Base-by-base conservation (phyloP, 1,284 basidiomycete species). In the Trichosporon sp. region DNA sequence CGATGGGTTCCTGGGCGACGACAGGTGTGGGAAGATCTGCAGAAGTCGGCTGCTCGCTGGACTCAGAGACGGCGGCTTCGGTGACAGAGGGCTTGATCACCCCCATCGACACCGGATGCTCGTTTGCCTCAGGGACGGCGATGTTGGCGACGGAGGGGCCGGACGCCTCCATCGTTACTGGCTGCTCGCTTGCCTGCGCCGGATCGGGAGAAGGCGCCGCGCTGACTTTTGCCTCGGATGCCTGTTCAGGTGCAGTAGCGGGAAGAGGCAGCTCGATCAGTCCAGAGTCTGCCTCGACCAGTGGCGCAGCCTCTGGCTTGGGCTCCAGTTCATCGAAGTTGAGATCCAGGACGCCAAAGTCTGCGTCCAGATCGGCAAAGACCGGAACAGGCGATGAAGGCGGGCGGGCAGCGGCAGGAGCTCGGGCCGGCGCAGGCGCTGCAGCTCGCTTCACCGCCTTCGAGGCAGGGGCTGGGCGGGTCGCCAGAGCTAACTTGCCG, bases 281-380 rank as follows among this genome's bases (percentile, higher is more conserved):
- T 6, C 21, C 9, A 25, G 21, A n/a, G 13, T 19, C 3, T 6
- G 19, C 9, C 33, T 23, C n/a, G 23, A 19, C 25, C n/a, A 36
- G 31, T 11, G 31, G 31, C 31, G 44, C 32, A 5, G 32, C 25
- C 56, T 59, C 37, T 3, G 21, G n/a, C 19, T 59, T 31, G 14
- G 37, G 37, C 44, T 33, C 21, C 13, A 59, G 13, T 34, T 63
- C 58, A 25, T 59, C 54, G 31, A 57, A 19, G 31, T 63, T 62
- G 34, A 68, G 52, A 52, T 65, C 66, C 14, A 68, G 58, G 25
- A 59, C 59, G 19, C 63, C 61, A 52, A 62, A 40, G 46, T 65
- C 36, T 59, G 56, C 9, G 23, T 32, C 56, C 36, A 54, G 4
- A 29, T 46, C 49, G n/a, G 57, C 52, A 29, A 62, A 34, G 6